phyloP scores from a whole-genome alignment of 352 stramenopile genomes.

The Globisporangium yorkense region DNA sequence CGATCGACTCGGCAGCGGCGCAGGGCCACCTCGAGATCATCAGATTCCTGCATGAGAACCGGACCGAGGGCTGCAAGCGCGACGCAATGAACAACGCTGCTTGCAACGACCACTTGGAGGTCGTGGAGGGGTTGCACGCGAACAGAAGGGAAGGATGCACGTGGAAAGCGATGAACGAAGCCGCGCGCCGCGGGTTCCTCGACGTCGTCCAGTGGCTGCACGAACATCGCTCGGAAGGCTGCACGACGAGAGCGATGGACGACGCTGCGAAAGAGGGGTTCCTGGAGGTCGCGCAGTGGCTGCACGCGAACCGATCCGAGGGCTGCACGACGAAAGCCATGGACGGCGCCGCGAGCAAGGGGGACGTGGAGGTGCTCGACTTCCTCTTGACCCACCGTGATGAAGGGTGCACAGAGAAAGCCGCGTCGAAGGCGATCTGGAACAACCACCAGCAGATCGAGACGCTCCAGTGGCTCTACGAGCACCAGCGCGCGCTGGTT shows the following conservation, averaged over 20 bases:
- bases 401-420: slow-evolving; percentile 9
- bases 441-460: slow-evolving; percentile 14
- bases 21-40: slow-evolving; percentile 11
- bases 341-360: slow-evolving; percentile 6
- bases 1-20: slow-evolving; percentile 11
- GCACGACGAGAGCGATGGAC: slow-evolving; percentile 21
- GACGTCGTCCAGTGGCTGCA: slow-evolving; percentile 16
- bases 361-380: slow-evolving; percentile 4
- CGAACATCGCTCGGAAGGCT: slow-evolving; percentile 14
- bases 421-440: slow-evolving; percentile 2
- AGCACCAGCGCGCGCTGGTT: not conserved
- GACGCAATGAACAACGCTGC: slow-evolving; percentile 14
- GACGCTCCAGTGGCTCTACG: slow-evolving; percentile 12
- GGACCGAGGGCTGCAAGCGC: slow-evolving; percentile 8
- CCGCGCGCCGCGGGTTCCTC: slow-evolving; percentile 2
- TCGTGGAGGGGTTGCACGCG: slow-evolving; percentile 13
- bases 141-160: slow-evolving; percentile 17
- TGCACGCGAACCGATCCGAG: slow-evolving; percentile 2
- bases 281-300: slow-evolving; percentile 8
- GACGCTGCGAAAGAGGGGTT: slow-evolving; percentile 13
- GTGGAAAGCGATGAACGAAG: slow-evolving; percentile 8
- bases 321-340: slow-evolving; percentile 10
- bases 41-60: slow-evolving; percentile 10
- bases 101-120: slow-evolving; percentile 3
- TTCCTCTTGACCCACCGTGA: slow-evolving; percentile 4